Conservation (phyloP, 2,329 filamentous ascomycete genomes). For the Gaeumannomyces tritici region DNA sequence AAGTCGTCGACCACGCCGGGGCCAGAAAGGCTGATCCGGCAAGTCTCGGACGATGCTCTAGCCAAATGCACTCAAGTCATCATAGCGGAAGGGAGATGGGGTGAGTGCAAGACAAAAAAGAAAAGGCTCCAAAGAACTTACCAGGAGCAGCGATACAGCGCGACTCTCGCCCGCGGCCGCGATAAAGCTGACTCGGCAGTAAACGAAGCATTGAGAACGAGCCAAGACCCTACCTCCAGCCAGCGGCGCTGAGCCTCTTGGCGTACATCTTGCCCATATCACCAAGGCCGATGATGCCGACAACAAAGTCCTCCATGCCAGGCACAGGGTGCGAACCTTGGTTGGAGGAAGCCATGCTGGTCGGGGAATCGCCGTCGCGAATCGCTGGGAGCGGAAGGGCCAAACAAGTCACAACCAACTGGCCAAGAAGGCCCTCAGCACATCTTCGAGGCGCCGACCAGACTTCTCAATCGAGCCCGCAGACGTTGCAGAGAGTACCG, state of each 20-base stretch:
- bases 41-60: constrained; percentile 76
- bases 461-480: not conserved
- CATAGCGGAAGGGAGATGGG: constrained; percentile 39
- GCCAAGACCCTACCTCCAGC: constrained; percentile 76
- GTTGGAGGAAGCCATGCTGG: not conserved
- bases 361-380: no score
- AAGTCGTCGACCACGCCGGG: constrained; percentile 48
- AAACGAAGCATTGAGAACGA: not conserved
- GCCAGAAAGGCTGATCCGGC: constrained; percentile 68
- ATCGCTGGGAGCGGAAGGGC: not conserved
- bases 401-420: not conserved
- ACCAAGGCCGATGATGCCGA: constrained; percentile 97
- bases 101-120: constrained; percentile 4
- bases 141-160: not conserved
- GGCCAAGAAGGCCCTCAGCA: not conserved
- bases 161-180: not conserved
- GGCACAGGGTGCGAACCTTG: constrained; percentile 5
- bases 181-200: not conserved
- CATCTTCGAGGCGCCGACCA: not conserved
- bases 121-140: constrained; percentile 16
- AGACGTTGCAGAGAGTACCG: not conserved
- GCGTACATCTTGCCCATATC: constrained; percentile 99
- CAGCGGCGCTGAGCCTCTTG: constrained; percentile 74
- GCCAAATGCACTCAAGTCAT: constrained; percentile 99
- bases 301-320: constrained; percentile 57